Conservation (phyloP, 2,329 filamentous ascomycete species). For the Cercospora sp. region DNA sequence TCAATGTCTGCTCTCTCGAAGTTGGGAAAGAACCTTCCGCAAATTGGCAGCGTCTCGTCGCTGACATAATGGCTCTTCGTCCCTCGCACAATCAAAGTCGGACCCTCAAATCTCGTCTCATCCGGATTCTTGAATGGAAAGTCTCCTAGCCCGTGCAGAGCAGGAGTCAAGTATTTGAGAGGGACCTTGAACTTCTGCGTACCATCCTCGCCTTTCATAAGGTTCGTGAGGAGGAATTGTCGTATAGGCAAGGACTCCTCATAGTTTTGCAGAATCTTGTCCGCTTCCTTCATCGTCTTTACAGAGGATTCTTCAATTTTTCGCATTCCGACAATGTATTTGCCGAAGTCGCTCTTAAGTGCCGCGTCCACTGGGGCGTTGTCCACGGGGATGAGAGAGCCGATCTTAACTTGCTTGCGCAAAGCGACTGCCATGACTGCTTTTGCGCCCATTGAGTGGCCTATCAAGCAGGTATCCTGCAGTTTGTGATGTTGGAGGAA, state of each 20-base stretch:
- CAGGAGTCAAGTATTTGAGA: conserved; percentile 65
- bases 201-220: conserved; percentile 59
- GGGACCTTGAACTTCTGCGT: conserved; percentile 77
- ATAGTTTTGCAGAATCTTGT: conserved; percentile 72
- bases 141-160: conserved; percentile 75
- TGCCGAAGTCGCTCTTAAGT: conserved; percentile 71
- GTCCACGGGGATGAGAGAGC: conserved; percentile 78
- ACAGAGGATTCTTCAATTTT: conserved; percentile 70
- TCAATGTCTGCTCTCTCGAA: conserved; percentile 75
- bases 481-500: conserved; percentile 75
- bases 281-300: conserved; percentile 72
- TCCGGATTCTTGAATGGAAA: conserved; percentile 81
- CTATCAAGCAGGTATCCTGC: conserved; percentile 74
- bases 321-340: conserved; percentile 82
- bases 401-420: conserved; percentile 64
- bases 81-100: conserved; percentile 76
- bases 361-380: conserved; percentile 85
- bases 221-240: conserved; percentile 88
- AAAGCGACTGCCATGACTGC: conserved; percentile 86
- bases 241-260: conserved; percentile 75
- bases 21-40: conserved; percentile 78
- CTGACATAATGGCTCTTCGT: conserved; percentile 76
- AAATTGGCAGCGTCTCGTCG: conserved; percentile 75
- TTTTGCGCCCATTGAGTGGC: conserved; percentile 97
- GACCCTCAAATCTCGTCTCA: conserved; percentile 69